Conservation (phyloP, 148 eudicot species). For the Amaranthus palmeri region DNA sequence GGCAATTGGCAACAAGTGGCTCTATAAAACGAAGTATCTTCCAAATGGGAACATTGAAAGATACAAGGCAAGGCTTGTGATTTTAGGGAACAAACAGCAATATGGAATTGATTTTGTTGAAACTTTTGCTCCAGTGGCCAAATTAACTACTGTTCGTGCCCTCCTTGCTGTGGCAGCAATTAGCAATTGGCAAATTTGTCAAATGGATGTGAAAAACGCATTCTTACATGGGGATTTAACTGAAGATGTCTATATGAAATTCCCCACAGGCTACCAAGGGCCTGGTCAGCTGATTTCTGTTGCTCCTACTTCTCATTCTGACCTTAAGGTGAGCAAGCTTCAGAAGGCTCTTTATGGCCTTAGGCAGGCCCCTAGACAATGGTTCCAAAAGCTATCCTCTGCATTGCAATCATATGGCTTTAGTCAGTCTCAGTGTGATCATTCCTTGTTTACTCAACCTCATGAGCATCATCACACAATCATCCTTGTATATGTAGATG, state of each 20-base stretch:
- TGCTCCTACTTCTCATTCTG: accelerated
- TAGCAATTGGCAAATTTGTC: neutral
- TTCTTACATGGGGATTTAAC: neutral
- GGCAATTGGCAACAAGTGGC: neutral
- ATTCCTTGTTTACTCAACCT: too few species aligned
- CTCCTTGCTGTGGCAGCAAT: neutral
- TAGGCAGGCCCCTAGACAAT: neutral
- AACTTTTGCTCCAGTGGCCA: neutral
- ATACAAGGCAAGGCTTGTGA: neutral
- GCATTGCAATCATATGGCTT: too few species aligned
- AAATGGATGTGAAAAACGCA: neutral
- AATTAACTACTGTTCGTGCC: neutral
- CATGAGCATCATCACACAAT: too few species aligned
- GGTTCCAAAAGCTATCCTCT: too few species aligned
- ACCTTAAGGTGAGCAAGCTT: neutral
- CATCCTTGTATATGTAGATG: too few species aligned
- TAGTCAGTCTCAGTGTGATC: too few species aligned
- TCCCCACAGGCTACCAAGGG: neutral
- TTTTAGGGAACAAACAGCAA: too few species aligned
- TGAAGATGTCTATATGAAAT: neutral
- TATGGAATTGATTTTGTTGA: too few species aligned
- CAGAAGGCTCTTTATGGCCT: neutral
- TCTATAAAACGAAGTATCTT: neutral
- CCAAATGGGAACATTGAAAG: neutral
- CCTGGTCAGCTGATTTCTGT: neutral